Percentiles rank a stretch among this genome's conserved stretches.
Evolutionary conservation across 1,284 basidiomycete species (phyloP).

Genomic region (Moesziomyces sp.): DNA sequence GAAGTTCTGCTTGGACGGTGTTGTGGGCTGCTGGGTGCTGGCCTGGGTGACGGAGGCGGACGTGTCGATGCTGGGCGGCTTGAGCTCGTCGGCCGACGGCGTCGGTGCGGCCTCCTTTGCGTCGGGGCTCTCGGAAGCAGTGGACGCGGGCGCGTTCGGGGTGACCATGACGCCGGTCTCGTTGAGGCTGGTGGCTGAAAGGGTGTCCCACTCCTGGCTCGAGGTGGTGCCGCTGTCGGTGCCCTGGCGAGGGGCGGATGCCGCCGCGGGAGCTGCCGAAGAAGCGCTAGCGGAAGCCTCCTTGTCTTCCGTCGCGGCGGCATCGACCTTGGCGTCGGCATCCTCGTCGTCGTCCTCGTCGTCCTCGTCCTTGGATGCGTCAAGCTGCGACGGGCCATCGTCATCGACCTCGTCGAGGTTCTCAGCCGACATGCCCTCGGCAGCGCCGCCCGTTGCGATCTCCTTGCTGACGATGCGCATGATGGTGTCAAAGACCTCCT

Average conservation of each 20-base stretch:
- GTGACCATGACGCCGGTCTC: constrained; percentile 44
- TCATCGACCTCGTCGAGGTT: constrained; percentile 56
- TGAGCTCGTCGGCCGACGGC: constrained; percentile 17
- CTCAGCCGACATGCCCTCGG: constrained; percentile 30
- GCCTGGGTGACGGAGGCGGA: constrained; percentile 10
- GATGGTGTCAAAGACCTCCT: constrained; percentile 86
- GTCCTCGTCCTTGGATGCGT: constrained; percentile 5
- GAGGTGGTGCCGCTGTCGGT: constrained; percentile 54
- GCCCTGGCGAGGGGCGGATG: constrained; percentile 15
- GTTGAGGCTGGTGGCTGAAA: constrained; percentile 46
- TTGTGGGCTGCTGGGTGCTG: constrained; percentile 7
- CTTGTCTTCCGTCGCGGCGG: constrained; percentile 11
- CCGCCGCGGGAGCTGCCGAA: constrained; percentile 11
- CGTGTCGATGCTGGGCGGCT: constrained; percentile 30
- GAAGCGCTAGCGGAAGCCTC: constrained; percentile 18
- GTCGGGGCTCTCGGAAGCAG: constrained; percentile 19
- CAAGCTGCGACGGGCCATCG: constrained; percentile 23
- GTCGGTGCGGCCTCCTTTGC: constrained; percentile 1
- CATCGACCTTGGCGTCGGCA: background rate
- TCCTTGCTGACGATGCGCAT: constrained; percentile 88
- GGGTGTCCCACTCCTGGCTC: constrained; percentile 59
- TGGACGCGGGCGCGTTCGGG: constrained; percentile 21
- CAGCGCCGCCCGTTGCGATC: constrained; percentile 73
- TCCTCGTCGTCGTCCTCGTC: constrained; percentile 11
- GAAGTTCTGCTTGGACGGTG: constrained; percentile 37